Evolutionary conservation across 1,284 basidiomycete genomes (phyloP).

Genomic region (Cryptococcus deneoformans): DNA sequence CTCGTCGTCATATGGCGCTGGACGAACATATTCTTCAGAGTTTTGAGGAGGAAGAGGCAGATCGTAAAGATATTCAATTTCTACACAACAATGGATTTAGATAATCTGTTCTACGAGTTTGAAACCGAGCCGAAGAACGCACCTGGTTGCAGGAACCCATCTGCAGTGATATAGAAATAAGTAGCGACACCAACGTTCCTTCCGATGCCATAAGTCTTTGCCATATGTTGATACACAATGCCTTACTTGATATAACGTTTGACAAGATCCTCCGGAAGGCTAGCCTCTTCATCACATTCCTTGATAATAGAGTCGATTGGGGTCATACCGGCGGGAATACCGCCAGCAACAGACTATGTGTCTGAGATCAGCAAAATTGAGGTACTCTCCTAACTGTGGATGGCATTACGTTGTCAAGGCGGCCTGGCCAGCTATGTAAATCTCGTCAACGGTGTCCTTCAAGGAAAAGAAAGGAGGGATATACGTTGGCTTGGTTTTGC

Average conservation of each 20-base stretch:
- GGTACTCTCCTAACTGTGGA: too few species aligned
- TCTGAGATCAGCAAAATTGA: neutral
- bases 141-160: conserved; percentile 75
- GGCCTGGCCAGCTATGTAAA: conserved; percentile 60
- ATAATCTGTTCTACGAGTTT: neutral
- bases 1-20: conserved; percentile 82
- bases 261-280: conserved; percentile 64
- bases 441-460: neutral
- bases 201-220: conserved; percentile 7
- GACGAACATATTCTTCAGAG: conserved; percentile 53
- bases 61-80: conserved; percentile 66
- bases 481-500: conserved; percentile 72
- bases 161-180: conserved; percentile 60
- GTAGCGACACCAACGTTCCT: conserved; percentile 41
- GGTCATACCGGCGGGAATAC: conserved; percentile 64
- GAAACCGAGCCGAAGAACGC: conserved; percentile 4
- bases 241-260: conserved; percentile 58
- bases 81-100: neutral
- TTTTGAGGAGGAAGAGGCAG: conserved; percentile 61
- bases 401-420: conserved; percentile 32
- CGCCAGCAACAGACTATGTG: conserved; percentile 53
- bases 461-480: neutral
- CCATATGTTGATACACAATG: conserved; percentile 41
- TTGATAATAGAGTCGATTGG: conserved; percentile 78
- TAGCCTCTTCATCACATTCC: conserved; percentile 91